Evolutionary conservation across 805 yeast species (phyloP), one percentile per base, ranked within the genome.

Genomic region (Myxozyma geophila): DNA sequence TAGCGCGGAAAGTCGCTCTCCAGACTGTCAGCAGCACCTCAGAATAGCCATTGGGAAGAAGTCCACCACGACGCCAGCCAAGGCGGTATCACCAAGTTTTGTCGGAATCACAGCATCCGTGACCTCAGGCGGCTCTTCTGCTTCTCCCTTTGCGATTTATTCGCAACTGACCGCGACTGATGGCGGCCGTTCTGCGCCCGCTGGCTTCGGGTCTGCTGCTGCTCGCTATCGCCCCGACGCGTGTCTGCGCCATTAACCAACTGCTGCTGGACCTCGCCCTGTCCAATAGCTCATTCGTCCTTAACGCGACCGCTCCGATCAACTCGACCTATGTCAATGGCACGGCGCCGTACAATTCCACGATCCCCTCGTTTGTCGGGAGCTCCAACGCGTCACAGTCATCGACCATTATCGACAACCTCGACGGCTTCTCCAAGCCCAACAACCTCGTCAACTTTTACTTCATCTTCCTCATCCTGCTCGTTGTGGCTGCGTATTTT

Each of bases 341-440:
- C 7, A 50, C 54, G 10, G 41, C 43, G 40, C 28, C 35, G 10
- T 48, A 12, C 15, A 62, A 44, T 41, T 36, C 50, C 40, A 61
- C 64, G 19, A n/a, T 51, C 13, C 12, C 60, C 9, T 19, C 60
- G 13, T 12, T 40, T 10, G 13, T 43, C 19, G 21, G 59, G 12
- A 60, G 36, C 55, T 46, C 62, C 15, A 52, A 63, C 2, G 17
- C 57, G 43, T 21, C 50, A 3, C 41, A 59, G 15, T 36, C 65
- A 1, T 40, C 58, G 13, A 39, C 59, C 33, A 61, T 64, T 41
- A 58, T 62, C 36, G 23, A 28, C 57, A 51, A 39, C 19, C 44
- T 64, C 15, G 55, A 58, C 36, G 63, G 66, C 43, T 56, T 64
- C 28, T 64, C 68, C 5, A 58, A 55, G 28, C 68, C 66, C 7